Base-by-base conservation (phyloP, 2,329 filamentous ascomycete species). In the Fusarium multiceps region DNA sequence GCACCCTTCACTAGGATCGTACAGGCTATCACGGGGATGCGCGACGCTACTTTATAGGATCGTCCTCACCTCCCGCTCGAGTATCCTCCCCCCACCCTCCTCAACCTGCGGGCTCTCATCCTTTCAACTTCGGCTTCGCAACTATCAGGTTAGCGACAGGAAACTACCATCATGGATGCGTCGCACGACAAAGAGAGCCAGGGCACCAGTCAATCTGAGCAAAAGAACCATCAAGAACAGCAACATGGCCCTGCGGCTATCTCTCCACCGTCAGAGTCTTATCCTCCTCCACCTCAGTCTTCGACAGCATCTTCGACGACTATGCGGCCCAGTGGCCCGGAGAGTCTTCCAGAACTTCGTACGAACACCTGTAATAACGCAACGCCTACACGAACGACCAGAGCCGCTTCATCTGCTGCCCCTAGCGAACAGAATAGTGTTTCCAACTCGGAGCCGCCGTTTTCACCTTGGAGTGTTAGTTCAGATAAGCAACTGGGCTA, bases 401-500 rank as follows among this genome's bases (percentile, higher is more conserved):
- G 68, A 55, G 60, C 54, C 40, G 42, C 18, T 53, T 68, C 74
- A 18, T 70, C 65, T 40, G 56, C 59, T 47, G 62, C 63, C 27
- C 60, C 54, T 13, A 72, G 69, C 53, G 72, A 75, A n/a, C 59
- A 69, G 14, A 59, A 69, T 27, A 74, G 68, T 55, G 18, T 51
- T 41, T 45, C 54, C 23, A 46, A 64, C 54, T 71, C 72, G 5
- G 73, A 77, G 7, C 65, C 62, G 21, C 73, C 73, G 10, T 74
- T 79, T 55, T 84, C 83, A 4, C 80, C 83, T 18, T 82, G 79
- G 79, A 84, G 82, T 59, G 71, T 75, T 11, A 73, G 75, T 40
- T 84, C 82, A 4, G 84, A 85, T 30, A 79, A 72, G 42, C 83
- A 83, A 55, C 73, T 75, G 2, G 74, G 76, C 8, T 66, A 77